phyloP scores from a whole-genome alignment of 805 yeast species.

The Starmerella ratchasimensis region DNA sequence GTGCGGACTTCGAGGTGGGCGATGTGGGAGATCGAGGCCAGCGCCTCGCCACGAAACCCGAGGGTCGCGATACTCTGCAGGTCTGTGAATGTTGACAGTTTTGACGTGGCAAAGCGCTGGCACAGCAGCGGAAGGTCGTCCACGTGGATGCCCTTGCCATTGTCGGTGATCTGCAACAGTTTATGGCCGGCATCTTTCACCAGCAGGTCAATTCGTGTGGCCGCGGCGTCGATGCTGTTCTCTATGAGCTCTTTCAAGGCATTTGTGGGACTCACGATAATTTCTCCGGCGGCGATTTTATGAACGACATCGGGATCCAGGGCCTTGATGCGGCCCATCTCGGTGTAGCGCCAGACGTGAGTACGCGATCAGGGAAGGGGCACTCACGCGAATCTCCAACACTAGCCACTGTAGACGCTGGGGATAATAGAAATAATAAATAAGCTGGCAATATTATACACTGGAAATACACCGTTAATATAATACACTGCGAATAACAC shows the following conservation, averaged over 20 bases:
- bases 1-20: constrained; percentile 71
- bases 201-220: constrained; percentile 59
- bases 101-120: constrained; percentile 85
- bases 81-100: constrained; percentile 62
- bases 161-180: constrained; percentile 72
- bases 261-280: constrained; percentile 83
- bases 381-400: too few species aligned
- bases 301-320: constrained; percentile 66
- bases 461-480: too few species aligned
- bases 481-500: too few species aligned
- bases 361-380: too few species aligned
- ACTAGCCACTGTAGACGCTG: too few species aligned
- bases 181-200: constrained; percentile 91
- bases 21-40: constrained; percentile 86
- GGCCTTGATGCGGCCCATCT: constrained; percentile 11
- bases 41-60: constrained; percentile 94
- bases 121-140: constrained; percentile 72
- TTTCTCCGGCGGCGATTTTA: constrained; percentile 94
- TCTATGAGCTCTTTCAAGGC: constrained; percentile 89
- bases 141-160: constrained; percentile 64
- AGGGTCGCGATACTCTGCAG: constrained; percentile 57
- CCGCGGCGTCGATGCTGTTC: constrained; percentile 77
- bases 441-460: too few species aligned
- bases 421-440: not conserved
- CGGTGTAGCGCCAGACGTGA: too few species aligned